Evolutionary conservation across 208 protist species (phyloP), one percentile per base, ranked within the genome.

Genomic region (Crithidia mellificae): DNA sequence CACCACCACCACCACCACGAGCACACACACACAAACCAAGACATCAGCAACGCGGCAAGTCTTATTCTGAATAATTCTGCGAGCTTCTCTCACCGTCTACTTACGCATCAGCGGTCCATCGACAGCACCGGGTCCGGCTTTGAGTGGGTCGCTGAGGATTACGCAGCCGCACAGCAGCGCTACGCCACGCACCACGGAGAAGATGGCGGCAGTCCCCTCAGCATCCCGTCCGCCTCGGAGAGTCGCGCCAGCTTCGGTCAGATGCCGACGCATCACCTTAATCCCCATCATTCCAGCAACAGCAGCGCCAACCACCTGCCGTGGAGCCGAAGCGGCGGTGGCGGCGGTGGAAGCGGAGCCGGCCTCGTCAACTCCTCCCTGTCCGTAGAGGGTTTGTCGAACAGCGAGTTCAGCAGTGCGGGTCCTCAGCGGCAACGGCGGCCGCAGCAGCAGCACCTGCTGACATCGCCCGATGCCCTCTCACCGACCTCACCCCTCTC

Each of bases 131-230:
- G 25, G 2, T 63, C 53, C 0, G 43, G 22, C 17, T 57, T 64
- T 58, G 68, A 63, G 5, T 67, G 59, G 68, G 46, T 63, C 12
- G 52, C 32, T 0, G 59, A 74, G 9, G 61, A 74, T 46, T 55
- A 61, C 46, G 61, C 61, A 6, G 61, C 59, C 9, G 46, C 59
- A 6, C 59, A 65, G 20, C 59, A 41, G 9, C 46, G 34, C 8
- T 24, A 65, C 14, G 22, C 22, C 15, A 22, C 27, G 6, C 19
- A 1, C 17, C 22, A 24, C 59, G 15, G 47, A 12, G 17, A 15
- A 19, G 39, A 54, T 32, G n/a, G 30, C n/a, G 36, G 29, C 29
- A 63, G 57, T n/a, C 43, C 57, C 7, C 12, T 51, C 29, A 63
- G 29, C 27, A 24, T 11, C 15, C 57, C 43, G 2, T 63, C 57